Percentiles rank a stretch among this genome's conserved stretches.
These are phyloP conservation scores for Aspergillus ruber DNA, from an alignment of 2,329 filamentous ascomycete genomes.

Conservation along the genomic window DNA sequence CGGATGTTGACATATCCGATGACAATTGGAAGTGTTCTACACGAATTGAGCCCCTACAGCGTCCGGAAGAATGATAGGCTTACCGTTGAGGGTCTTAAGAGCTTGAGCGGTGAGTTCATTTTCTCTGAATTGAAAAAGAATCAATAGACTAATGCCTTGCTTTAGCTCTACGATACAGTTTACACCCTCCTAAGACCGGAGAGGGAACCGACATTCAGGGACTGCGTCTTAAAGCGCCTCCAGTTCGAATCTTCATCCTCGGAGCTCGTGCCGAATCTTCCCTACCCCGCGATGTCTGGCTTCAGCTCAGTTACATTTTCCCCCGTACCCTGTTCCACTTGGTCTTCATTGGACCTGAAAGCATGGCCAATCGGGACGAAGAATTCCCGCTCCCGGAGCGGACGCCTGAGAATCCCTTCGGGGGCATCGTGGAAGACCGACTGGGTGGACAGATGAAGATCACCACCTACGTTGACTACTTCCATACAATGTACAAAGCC, in stretches of 20 bases:
- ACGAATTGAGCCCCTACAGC: constrained; percentile 89
- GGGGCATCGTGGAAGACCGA: constrained; percentile 87
- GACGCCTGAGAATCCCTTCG: constrained; percentile 81
- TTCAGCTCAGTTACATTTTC: constrained; percentile 90
- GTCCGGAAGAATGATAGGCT: constrained; percentile 68
- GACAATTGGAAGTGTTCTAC: constrained; percentile 83
- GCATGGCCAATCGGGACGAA: constrained; percentile 86
- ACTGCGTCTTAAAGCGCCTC: constrained; percentile 74
- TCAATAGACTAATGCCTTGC: constrained; percentile 6
- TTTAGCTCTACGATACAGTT: constrained; percentile 79
- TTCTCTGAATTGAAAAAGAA: not conserved
- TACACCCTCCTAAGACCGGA: constrained; percentile 79
- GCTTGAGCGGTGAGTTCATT: constrained; percentile 68
- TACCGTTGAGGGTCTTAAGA: constrained; percentile 85
- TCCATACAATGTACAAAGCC: constrained; percentile 89
- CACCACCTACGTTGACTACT: constrained; percentile 95
- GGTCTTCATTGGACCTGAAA: constrained; percentile 91
- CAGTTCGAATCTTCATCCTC: constrained; percentile 85
- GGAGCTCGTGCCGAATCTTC: constrained; percentile 97
- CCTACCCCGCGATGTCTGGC: constrained; percentile 86
- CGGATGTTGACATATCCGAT: constrained; percentile 88
- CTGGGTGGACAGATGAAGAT: constrained; percentile 89
- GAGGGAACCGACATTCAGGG: constrained; percentile 69
- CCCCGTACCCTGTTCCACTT: constrained; percentile 85
- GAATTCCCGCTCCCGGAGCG: constrained; percentile 88